These are phyloP conservation scores for sweet orange (Citrus sinensis) DNA, from an alignment of 345 rosid species.

Conservation along the genomic window DNA sequence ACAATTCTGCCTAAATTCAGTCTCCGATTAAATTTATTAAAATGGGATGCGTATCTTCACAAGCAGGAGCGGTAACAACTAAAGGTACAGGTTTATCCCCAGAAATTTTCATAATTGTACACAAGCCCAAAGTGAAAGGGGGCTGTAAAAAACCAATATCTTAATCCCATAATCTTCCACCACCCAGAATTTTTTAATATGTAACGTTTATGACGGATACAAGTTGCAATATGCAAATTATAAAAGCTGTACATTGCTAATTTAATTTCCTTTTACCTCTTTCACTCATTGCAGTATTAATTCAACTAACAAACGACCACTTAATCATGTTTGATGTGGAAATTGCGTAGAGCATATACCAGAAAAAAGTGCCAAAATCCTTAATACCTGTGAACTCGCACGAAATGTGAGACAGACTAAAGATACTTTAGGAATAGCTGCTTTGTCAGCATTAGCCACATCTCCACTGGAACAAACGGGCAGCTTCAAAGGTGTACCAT, in stretches of 20 bases:
- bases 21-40: not conserved
- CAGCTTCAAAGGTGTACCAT: slow-evolving; percentile 56
- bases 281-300: not conserved
- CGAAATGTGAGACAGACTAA: slow-evolving; percentile 79
- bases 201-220: not conserved
- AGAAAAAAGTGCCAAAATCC: not conserved
- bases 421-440: slow-evolving; percentile 48
- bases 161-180: not conserved
- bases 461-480: slow-evolving; percentile 42
- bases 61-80: not conserved
- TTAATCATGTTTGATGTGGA: not conserved
- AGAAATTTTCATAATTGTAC: not conserved
- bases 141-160: not conserved
- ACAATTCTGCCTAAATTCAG: not conserved
- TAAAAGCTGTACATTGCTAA: not conserved
- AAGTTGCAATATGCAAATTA: not conserved
- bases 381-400: slow-evolving; percentile 74
- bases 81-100: not conserved
- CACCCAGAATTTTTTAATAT: not conserved
- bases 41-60: not conserved
- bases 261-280: not conserved
- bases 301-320: not conserved
- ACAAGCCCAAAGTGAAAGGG: not conserved
- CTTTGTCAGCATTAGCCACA: slow-evolving; percentile 23
- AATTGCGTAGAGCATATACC: not conserved